A percentile compares a stretch with the other conserved stretches of the same genome.
Conservation (phyloP, 78 protist genomes). For the Dictyostelium citrinum region DNA sequence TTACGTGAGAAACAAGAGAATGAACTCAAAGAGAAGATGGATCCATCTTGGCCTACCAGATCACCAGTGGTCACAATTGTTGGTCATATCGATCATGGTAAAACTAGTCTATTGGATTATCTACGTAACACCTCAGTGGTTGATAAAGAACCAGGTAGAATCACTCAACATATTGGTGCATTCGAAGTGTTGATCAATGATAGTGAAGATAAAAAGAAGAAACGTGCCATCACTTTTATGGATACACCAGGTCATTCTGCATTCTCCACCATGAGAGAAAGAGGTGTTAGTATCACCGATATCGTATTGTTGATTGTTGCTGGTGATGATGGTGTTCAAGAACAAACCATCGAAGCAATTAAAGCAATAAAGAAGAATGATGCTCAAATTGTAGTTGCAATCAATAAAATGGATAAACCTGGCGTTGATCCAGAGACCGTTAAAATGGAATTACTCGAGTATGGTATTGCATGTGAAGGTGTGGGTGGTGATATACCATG, state of each 20-base stretch:
- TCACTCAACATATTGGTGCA: conserved; percentile 95
- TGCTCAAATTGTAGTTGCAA: conserved; percentile 90
- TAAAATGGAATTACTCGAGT: conserved; percentile 49
- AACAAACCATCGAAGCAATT: conserved; percentile 92
- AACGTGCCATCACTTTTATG: conserved; percentile 84
- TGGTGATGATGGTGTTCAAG: conserved; percentile 91
- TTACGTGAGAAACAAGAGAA: background rate
- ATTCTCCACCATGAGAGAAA: conserved; percentile 88
- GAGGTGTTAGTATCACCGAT: conserved; percentile 93
- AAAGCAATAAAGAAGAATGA: conserved; percentile 43
- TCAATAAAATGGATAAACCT: conserved; percentile 91
- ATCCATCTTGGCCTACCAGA: conserved; percentile 16
- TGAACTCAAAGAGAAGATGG: background rate
- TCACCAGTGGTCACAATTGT: conserved; percentile 95
- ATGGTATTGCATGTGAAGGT: conserved; percentile 86
- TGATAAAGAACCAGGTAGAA: conserved; percentile 95
- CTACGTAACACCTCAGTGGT: conserved; percentile 84
- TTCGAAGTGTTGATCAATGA: conserved; percentile 41
- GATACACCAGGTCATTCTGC: conserved; percentile 98
- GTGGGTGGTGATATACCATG: conserved; percentile 89
- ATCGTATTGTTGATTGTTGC: conserved; percentile 92
- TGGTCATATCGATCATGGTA: conserved; percentile 98
- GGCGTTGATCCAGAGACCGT: conserved; percentile 29
- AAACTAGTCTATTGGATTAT: conserved; percentile 93
- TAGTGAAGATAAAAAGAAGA: conserved; percentile 37